These are phyloP conservation scores for Salix purpurea DNA, from an alignment of 345 rosid genomes.

Conservation along the genomic window DNA sequence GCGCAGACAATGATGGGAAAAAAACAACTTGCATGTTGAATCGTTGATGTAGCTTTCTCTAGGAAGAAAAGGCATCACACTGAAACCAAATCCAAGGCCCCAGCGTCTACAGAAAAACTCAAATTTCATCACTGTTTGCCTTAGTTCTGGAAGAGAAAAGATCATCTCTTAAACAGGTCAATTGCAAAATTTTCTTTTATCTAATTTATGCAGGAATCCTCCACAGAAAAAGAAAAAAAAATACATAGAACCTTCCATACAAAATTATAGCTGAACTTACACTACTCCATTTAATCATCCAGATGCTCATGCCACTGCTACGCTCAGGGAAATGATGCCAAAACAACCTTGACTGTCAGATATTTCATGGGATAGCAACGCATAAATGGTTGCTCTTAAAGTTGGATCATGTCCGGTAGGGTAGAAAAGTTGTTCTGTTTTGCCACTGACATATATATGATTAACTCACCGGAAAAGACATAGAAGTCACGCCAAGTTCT, in stretches of 20 bases:
- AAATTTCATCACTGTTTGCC: neutral
- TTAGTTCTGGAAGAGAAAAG: neutral
- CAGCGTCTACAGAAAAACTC: neutral
- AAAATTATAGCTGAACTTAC: neutral
- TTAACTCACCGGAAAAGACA: slow-evolving; percentile 7
- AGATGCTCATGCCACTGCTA: neutral
- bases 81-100: neutral
- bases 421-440: slow-evolving; percentile 4
- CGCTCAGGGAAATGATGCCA: neutral
- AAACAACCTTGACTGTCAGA: neutral
- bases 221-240: neutral
- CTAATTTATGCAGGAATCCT: neutral
- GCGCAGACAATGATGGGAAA: too few relatives aligned
- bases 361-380: neutral
- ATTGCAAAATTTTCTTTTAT: neutral
- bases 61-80: neutral
- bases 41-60: neutral
- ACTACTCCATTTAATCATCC: neutral
- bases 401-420: neutral
- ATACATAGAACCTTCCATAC: neutral
- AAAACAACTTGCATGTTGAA: too few relatives aligned
- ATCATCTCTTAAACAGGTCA: neutral
- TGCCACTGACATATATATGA: neutral
- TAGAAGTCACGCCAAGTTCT: neutral
- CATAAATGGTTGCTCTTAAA: neutral